Evolutionary conservation across 805 yeast species (phyloP), one percentile per base, ranked within the genome.

Genomic region (Torulaspora gathmanii): DNA sequence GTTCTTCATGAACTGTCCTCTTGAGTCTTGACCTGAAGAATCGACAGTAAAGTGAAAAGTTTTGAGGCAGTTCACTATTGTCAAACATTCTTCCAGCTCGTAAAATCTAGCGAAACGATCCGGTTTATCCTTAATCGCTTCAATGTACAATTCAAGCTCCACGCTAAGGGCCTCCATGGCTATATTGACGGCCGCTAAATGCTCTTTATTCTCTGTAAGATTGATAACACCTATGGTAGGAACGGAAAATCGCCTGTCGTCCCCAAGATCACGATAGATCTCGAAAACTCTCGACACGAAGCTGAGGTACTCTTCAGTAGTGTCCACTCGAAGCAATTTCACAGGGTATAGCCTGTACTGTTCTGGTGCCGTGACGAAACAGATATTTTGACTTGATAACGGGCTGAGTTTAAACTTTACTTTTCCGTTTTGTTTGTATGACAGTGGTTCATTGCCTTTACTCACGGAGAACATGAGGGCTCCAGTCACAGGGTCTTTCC

Each of bases 41-140:
- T 58, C 64, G 12, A 45, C 17, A 7, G 60, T 57, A 40, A 60
- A 64, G 53, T 71, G 69, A 29, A 77, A 60, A 0, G 86, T 77
- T 40, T 73, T 73, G 22, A 84, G 57, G 53, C 88, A 76, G 47
- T 79, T 80, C 37, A 84, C 56, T 6, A 84, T 75, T 46, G 73
- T 71, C 26, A 75, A 57, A 25, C 72, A 68, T 44, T 77, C 79
- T 40, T 74, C 73, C 28, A 71, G 51, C 39, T 70, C 73, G 29
- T 63, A 57, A 16, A 62, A 60, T 53, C 60, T 65, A 44, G 50
- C 60, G 42, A 49, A 51, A 52, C 37, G 49, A 22, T 36, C 40
- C 25, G 67, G 64, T 10, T 65, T 64, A 12, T 56, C 56, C 20
- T 61, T 69, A 10, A 63, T 61, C 1, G 54, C 44, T 16, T 63